Conservation (phyloP, 2,329 filamentous ascomycete species). For the Alternaria triticina region DNA sequence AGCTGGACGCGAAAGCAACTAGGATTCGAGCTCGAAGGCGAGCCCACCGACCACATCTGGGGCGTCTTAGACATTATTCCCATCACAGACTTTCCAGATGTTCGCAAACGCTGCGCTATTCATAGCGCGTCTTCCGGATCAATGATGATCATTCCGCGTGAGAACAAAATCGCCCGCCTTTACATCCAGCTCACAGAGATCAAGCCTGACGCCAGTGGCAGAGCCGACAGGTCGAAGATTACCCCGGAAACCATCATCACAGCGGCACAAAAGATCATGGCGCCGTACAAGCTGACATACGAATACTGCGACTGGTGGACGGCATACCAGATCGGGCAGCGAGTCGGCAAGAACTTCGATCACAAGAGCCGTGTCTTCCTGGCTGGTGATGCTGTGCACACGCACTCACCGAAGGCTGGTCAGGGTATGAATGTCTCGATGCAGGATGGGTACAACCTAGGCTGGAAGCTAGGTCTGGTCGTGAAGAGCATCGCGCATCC, state of each 20-base stretch:
- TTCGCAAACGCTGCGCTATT: conserved; percentile 64
- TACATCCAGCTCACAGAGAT: conserved; percentile 68
- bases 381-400: conserved; percentile 70
- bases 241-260: conserved; percentile 68
- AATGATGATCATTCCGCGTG: conserved; percentile 70
- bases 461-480: conserved; percentile 62
- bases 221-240: conserved; percentile 66
- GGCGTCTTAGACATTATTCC: conserved; percentile 61
- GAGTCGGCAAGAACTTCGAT: conserved; percentile 65
- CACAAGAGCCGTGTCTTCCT: conserved; percentile 68
- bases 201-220: conserved; percentile 53
- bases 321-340: conserved; percentile 71
- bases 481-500: conserved; percentile 52
- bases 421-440: conserved; percentile 77
- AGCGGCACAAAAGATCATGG: conserved; percentile 68
- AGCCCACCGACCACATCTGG: conserved; percentile 62
- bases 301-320: conserved; percentile 72
- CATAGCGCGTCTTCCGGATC: conserved; percentile 63
- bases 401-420: conserved; percentile 67
- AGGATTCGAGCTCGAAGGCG: conserved; percentile 63
- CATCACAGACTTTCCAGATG: conserved; percentile 65
- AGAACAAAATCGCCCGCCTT: conserved; percentile 67
- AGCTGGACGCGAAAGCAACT: conserved; percentile 68
- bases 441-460: conserved; percentile 68
- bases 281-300: conserved; percentile 71